These are phyloP conservation scores for Nematocida major DNA, from an alignment of 371 early-diverging fungal genomes.

Conservation along the genomic window DNA sequence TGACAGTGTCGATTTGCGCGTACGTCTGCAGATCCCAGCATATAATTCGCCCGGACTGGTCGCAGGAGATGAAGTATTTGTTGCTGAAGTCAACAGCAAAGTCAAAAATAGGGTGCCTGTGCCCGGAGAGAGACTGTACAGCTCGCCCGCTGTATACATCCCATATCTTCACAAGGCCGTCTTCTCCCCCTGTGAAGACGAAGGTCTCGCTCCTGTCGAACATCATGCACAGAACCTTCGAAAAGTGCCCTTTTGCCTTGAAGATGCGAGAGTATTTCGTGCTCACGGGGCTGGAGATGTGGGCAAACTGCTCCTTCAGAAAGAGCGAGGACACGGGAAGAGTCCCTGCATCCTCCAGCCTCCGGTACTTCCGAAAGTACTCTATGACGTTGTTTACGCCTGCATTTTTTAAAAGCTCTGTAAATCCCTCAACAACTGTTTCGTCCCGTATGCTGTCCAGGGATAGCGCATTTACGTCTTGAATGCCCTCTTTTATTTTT, in stretches of 20 bases:
- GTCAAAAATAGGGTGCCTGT: slow-evolving; percentile 56
- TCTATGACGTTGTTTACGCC: slow-evolving; percentile 19
- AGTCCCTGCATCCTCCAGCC: not conserved
- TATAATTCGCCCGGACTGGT: slow-evolving; percentile 54
- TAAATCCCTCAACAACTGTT: slow-evolving; percentile 6
- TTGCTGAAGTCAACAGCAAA: slow-evolving; percentile 57
- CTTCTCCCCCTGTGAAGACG: slow-evolving; percentile 60
- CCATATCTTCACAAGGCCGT: slow-evolving; percentile 64
- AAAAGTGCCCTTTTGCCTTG: slow-evolving; percentile 56
- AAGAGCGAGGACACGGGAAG: not conserved
- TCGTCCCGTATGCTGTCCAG: slow-evolving; percentile 10
- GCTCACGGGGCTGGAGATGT: not conserved
- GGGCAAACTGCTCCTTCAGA: not conserved
- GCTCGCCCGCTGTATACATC: slow-evolving; percentile 50
- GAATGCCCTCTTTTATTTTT: not conserved
- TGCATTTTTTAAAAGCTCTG: slow-evolving; percentile 3
- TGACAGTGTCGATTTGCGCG: slow-evolving; percentile 3
- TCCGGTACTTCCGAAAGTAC: slow-evolving; percentile 37
- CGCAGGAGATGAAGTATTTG: slow-evolving; percentile 55
- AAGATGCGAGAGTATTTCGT: not conserved
- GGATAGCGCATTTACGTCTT: not conserved
- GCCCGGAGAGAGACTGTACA: slow-evolving; percentile 55
- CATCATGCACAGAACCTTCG: slow-evolving; percentile 58
- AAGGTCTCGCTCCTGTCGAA: slow-evolving; percentile 59
- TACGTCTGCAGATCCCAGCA: slow-evolving; percentile 52